phyloP scores from a whole-genome alignment of 257 asterid species.

The Gardenia jasminoides region DNA sequence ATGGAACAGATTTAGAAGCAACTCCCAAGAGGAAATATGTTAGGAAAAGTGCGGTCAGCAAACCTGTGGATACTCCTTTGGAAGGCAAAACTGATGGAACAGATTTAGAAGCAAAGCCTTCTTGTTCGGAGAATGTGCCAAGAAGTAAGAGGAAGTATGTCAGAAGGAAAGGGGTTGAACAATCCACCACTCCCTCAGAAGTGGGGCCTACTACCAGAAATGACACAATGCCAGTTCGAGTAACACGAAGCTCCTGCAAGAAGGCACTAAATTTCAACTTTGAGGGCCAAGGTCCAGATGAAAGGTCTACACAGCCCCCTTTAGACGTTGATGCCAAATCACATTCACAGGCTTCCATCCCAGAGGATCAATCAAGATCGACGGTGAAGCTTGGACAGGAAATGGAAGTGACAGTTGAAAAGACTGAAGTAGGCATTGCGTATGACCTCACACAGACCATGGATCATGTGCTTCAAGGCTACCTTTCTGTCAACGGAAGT shows the following conservation, averaged over 20 bases:
- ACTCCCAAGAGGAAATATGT: slow-evolving; percentile 58
- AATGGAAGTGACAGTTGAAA: slow-evolving; percentile 26
- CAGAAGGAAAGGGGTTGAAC: slow-evolving; percentile 33
- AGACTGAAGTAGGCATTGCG: slow-evolving; percentile 30
- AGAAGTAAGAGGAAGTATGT: slow-evolving; percentile 38
- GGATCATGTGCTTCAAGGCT: slow-evolving; percentile 27
- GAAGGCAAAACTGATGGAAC: slow-evolving; percentile 36
- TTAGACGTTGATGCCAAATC: not conserved
- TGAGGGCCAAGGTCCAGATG: slow-evolving; percentile 39
- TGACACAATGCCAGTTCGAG: slow-evolving; percentile 15
- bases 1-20: slow-evolving; percentile 25
- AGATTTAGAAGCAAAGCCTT: slow-evolving; percentile 24
- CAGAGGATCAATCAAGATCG: slow-evolving; percentile 32
- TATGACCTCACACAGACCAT: slow-evolving; percentile 22
- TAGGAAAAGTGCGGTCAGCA: slow-evolving; percentile 34
- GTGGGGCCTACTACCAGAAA: slow-evolving; percentile 31
- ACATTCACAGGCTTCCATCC: not conserved
- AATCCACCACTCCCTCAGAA: slow-evolving; percentile 34
- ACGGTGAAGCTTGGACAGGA: slow-evolving; percentile 22
- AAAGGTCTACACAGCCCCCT: slow-evolving; percentile 36
- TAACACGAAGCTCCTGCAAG: slow-evolving; percentile 58
- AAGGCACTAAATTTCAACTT: slow-evolving; percentile 54
- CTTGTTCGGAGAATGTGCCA: slow-evolving; percentile 29
- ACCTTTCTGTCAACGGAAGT: slow-evolving; percentile 27
- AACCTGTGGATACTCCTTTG: slow-evolving; percentile 23